A percentile compares a stretch with the other conserved stretches of the same genome.
Conservation (phyloP, 2,329 filamentous ascomycete genomes). For the Ceratocystis diversiconidia region DNA sequence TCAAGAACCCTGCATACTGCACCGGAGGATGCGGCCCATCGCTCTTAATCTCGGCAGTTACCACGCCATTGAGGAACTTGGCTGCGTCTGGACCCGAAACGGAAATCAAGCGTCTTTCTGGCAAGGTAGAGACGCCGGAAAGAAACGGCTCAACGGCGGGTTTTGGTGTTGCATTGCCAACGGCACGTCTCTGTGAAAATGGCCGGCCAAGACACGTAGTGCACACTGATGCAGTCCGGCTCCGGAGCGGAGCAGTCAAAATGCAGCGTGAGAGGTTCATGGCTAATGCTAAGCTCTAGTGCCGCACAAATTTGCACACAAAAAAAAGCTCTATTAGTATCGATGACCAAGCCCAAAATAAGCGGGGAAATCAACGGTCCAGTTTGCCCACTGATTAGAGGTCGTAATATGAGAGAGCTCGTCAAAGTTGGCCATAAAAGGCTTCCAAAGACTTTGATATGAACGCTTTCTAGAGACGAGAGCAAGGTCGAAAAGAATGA, state of each 20-base stretch:
- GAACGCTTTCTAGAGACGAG: too few species aligned
- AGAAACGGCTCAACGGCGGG: constrained; percentile 26
- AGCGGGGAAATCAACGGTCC: not conserved
- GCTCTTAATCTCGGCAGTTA: constrained; percentile 51
- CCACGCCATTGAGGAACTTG: constrained; percentile 75
- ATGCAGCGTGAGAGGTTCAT: not conserved
- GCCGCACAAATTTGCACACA: not conserved
- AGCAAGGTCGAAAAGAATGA: too few species aligned
- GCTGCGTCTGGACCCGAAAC: constrained; percentile 66
- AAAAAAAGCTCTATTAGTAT: not conserved
- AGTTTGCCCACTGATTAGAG: too few species aligned
- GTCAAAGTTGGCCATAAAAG: too few species aligned
- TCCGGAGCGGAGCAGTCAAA: not conserved
- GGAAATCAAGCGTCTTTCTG: constrained; percentile 65
- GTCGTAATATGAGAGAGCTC: too few species aligned
- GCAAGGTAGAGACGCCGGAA: constrained; percentile 41
- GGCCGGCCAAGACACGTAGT: constrained; percentile 12
- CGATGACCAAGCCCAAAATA: not conserved
- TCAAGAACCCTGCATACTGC: constrained; percentile 75
- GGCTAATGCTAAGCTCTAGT: not conserved
- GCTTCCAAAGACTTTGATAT: too few species aligned
- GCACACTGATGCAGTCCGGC: not conserved
- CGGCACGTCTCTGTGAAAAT: constrained; percentile 23
- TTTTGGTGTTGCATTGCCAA: not conserved
- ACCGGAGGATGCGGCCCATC: constrained; percentile 32